phyloP scores from a whole-genome alignment of 2,329 filamentous ascomycete species.

The Botrytis tulipae region DNA sequence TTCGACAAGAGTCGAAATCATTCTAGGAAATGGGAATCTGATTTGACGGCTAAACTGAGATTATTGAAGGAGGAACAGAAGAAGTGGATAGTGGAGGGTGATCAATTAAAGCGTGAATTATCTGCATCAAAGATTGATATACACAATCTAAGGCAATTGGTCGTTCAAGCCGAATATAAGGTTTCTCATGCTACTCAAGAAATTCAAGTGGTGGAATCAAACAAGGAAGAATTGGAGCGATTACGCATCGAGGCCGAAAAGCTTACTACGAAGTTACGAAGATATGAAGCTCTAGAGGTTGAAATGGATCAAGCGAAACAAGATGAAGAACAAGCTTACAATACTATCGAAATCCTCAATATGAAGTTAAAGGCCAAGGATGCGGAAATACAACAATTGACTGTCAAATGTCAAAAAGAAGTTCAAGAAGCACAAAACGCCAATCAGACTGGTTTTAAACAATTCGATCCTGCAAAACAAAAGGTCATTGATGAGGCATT shows the following conservation, averaged over 20 bases:
- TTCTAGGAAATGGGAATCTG: conserved; percentile 74
- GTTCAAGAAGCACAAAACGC: conserved; percentile 41
- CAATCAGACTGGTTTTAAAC: background rate
- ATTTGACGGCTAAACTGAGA: conserved; percentile 65
- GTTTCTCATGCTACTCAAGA: conserved; percentile 64
- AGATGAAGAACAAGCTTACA: conserved; percentile 58
- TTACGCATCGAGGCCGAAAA: conserved; percentile 59
- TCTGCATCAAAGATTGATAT: conserved; percentile 57
- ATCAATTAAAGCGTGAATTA: conserved; percentile 57
- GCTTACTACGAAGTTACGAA: conserved; percentile 59
- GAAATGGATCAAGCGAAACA: conserved; percentile 56
- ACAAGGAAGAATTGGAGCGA: conserved; percentile 58
- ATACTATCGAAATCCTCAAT: conserved; percentile 56
- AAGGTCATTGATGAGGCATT: conserved; percentile 29
- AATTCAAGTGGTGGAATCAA: conserved; percentile 60
- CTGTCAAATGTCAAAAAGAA: conserved; percentile 36
- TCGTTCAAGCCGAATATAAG: conserved; percentile 67
- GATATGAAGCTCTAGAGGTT: conserved; percentile 62
- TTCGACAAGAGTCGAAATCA: conserved; percentile 69
- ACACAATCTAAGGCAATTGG: conserved; percentile 61
- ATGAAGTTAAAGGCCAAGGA: conserved; percentile 56
- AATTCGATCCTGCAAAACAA: conserved; percentile 8
- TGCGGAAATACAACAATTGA: conserved; percentile 43
- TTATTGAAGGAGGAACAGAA: conserved; percentile 68
- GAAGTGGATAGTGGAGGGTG: conserved; percentile 58